These are phyloP conservation scores for Aspergillus panamensis DNA, from an alignment of 495 filamentous ascomycete genomes.

Conservation along the genomic window DNA sequence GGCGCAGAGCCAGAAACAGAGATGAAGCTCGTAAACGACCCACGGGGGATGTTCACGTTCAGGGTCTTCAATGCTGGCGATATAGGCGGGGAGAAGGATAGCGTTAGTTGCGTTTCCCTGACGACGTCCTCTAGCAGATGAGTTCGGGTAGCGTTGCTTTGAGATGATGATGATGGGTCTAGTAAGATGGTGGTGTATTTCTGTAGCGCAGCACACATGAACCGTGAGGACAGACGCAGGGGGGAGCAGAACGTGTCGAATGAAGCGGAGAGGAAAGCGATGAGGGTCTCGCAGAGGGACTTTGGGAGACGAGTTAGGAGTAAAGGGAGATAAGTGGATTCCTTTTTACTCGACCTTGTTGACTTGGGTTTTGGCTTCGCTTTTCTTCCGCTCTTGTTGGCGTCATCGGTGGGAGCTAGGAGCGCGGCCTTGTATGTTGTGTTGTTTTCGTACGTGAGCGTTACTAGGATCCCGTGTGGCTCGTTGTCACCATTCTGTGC, in stretches of 20 bases:
- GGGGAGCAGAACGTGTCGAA: conserved; percentile 51
- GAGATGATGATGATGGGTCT: too few relatives aligned
- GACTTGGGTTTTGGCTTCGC: conserved; percentile 12
- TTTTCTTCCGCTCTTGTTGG: not conserved
- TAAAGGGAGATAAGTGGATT: conserved; percentile 49
- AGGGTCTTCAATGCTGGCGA: conserved; percentile 45
- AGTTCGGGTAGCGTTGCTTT: not conserved
- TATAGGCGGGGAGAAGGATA: conserved; percentile 37
- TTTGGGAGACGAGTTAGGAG: conserved; percentile 51
- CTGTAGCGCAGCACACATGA: conserved; percentile 36
- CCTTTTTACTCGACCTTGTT: not conserved
- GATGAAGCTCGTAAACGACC: conserved; percentile 31
- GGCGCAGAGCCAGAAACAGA: not conserved
- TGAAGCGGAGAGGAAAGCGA: conserved; percentile 45
- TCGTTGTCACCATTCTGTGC: conserved; percentile 18
- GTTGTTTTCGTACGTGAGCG: conserved; percentile 49
- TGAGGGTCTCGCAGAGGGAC: conserved; percentile 47
- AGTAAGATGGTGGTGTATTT: conserved; percentile 23
- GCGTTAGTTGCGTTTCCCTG: conserved; percentile 40
- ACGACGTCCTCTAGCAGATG: conserved; percentile 30
- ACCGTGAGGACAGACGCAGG: conserved; percentile 38
- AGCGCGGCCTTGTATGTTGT: conserved; percentile 45
- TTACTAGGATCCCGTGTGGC: conserved; percentile 41
- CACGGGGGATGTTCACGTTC: conserved; percentile 43
- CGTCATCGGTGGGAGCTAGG: conserved; percentile 21